Evolutionary conservation across 306 rosid genomes (phyloP).

Genomic region (Ormosia emarginata): DNA sequence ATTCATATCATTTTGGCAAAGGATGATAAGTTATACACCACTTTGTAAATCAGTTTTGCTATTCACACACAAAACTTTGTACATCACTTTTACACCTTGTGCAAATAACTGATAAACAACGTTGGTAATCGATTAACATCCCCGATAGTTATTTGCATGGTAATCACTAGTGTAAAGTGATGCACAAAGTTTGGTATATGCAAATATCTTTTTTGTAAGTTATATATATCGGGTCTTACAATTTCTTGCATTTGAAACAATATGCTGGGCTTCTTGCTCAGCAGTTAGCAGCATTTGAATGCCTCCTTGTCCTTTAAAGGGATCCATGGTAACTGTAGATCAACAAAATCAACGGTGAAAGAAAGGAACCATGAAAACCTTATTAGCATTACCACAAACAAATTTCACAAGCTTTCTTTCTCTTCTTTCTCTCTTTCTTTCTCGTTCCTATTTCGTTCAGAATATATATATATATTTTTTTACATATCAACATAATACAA

Average conservation of each 20-base stretch:
- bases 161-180: not conserved
- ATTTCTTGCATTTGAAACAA: conserved; percentile 67
- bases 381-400: not conserved
- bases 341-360: conserved; percentile 2
- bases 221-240: conserved; percentile 28
- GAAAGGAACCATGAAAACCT: not conserved
- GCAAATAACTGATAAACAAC: not conserved
- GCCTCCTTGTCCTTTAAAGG: conserved; percentile 81
- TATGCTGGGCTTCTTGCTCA: conserved; percentile 84
- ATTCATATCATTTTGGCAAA: not conserved
- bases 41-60: no score
- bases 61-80: not conserved
- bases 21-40: not conserved
- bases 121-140: not conserved
- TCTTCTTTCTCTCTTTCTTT: no score
- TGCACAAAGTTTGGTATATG: not conserved
- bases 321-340: conserved; percentile 49
- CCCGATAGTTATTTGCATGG: not conserved
- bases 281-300: conserved; percentile 81
- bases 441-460: no score
- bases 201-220: not conserved
- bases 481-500: no score
- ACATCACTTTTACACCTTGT: not conserved
- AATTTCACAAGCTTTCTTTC: not conserved
- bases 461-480: no score